Conservation (phyloP, 257 asterid species). For the Leptodermis oblonga region DNA sequence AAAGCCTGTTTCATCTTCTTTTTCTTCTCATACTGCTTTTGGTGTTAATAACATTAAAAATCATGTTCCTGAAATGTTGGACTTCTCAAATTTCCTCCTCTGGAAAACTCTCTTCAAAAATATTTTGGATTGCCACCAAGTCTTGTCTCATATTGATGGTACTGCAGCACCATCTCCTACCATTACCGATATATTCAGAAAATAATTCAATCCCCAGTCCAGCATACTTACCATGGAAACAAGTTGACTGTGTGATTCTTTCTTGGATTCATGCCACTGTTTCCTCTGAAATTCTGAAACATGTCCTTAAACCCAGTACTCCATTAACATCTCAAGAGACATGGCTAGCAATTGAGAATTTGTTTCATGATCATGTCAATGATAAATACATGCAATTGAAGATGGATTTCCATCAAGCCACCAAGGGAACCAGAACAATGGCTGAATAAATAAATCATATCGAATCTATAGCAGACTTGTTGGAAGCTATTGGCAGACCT, state of each 20-base stretch:
- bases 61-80: not conserved
- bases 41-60: not conserved
- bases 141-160: not conserved
- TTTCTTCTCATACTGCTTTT: too few species aligned
- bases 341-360: not conserved
- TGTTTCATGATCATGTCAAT: not conserved
- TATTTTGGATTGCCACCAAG: not conserved
- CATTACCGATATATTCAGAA: not conserved
- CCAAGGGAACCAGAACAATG: not conserved
- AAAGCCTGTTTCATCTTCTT: not conserved
- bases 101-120: not conserved
- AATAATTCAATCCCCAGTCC: not conserved
- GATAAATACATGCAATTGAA: not conserved
- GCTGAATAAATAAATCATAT: not conserved
- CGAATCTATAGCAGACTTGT: not conserved
- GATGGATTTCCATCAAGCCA: not conserved
- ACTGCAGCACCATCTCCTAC: not conserved
- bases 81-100: not conserved
- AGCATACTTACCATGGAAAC: not conserved
- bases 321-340: too few species aligned
- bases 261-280: not conserved
- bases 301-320: not conserved
- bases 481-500: not conserved
- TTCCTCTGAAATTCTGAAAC: not conserved
- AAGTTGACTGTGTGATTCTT: not conserved